Base-by-base conservation (phyloP, 495 filamentous ascomycete species). In the Tetracladium marchalianum region DNA sequence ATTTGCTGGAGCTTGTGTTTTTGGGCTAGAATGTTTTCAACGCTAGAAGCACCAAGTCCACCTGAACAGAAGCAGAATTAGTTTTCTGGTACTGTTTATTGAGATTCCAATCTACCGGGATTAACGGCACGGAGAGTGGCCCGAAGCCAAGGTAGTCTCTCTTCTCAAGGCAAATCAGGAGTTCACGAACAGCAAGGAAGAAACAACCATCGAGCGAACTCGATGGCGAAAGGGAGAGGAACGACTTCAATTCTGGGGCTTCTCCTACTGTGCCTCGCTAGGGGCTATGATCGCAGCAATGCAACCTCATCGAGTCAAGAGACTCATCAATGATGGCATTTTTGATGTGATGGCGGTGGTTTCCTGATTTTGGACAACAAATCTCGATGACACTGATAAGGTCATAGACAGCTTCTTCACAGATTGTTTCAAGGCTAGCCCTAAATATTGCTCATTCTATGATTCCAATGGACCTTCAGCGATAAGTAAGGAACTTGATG, bases 261-360 rank as follows among this genome's bases (percentile, higher is more conserved):
- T 81, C 11, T 79, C 74, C 7, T 86, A 86, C 52, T 81, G 81
- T 6, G 82, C 78, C 1, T 58, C 78, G 1, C 70, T 85, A 2
- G 81, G 79, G 0, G 62, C 73, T 62, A 85, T 61, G 9, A 72
- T 69, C 53, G 67, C 57, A 39, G 58, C 60, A 38, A 65, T 66
- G 62, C 67, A 68, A 18, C 70, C 68, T 6, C 49, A 57, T 38
- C 63, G 59, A 39, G 65, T 66, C 3, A 68, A 64, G 12, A 59
- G 67, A 6, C 47, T 71, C 22, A 63, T 75, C 16, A 54, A 73
- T 2, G 70, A 75, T 41, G 70, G 68, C n/a, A n/a, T n/a, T n/a
- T n/a, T n/a, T 11, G 69, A 67, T 7, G 66, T 66, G 45, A 67
- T 71, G 39, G 58, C 70, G 4, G 59, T 54, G 36, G 70, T 73